Base-by-base conservation (phyloP, 2,329 filamentous ascomycete species). In the Claviceps maximensis region DNA sequence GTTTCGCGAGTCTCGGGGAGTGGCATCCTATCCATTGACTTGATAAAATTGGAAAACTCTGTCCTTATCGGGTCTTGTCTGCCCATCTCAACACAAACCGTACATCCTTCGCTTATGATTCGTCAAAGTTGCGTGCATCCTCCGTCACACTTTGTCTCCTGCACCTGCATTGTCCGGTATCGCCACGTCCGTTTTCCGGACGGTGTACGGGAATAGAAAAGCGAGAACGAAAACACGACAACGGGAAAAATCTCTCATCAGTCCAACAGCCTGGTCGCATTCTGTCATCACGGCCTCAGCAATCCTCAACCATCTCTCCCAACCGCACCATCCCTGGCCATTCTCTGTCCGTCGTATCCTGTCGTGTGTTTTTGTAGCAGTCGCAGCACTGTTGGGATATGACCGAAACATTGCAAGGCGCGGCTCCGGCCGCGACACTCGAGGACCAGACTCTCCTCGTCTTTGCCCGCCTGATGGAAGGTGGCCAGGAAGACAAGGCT, bases 381-480 rank as follows among this genome's bases (percentile, higher is more conserved):
- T 9, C 17, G 49, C 17, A 31, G 23, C 42, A 36, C 31, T 13
- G 3, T 17, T 29, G 29, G 10, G 23, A 50, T 54, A 71, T 72
- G 70, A 63, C 65, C 56, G 65, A 68, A 55, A 63, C 62, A 27
- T 55, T 63, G 15, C 63, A 64, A 59, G 56, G 55, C 49, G 60
- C 64, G 40, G 59, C 58, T 38, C 62, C 63, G 45, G 61, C 65
- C 40, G 63, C 63, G 40, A 68, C 67, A 60, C 49, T 79, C 70
- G 70, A 78, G 60, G 83, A 87, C 62, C 74, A 84, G 62, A 84
- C 86, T 53, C 79, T 85, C 62, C 79, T 95, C 54, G 83, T 91
- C 59, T 81, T 96, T 59, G 90, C 90, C 25, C 86, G 87, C 62
- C 74, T 96, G 60, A 94, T 96, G 83, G 88, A 94, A 65, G 89